A percentile compares a stretch with the other conserved stretches of the same genome.
Conservation (phyloP, 805 yeast species). For the Yarrowia divulgata region DNA sequence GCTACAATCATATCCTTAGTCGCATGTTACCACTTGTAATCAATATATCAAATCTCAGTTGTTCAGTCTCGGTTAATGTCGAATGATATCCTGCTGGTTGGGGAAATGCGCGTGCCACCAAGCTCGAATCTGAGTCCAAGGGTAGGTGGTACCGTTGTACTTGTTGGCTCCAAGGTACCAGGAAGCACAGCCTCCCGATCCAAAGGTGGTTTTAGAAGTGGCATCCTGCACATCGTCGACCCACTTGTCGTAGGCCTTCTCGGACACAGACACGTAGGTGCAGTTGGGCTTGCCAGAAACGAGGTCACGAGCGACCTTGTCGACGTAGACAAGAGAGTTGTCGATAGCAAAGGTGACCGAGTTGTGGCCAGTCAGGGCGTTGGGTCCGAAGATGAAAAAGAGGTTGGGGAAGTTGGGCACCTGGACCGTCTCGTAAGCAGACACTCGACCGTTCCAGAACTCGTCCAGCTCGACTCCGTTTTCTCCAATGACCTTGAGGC, state of each 20-base stretch:
- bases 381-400: conserved; percentile 42
- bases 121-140: conserved; percentile 41
- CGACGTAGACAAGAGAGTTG: conserved; percentile 40
- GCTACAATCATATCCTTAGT: too few relatives aligned
- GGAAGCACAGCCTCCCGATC: conserved; percentile 43
- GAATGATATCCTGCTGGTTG: conserved; percentile 25
- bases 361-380: conserved; percentile 43
- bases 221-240: conserved; percentile 36
- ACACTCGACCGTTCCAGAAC: conserved; percentile 27
- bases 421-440: conserved; percentile 42
- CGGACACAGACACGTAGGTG: conserved; percentile 40
- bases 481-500: conserved; percentile 39
- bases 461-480: conserved; percentile 34
- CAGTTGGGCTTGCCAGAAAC: conserved; percentile 36
- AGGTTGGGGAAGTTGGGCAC: conserved; percentile 43
- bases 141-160: conserved; percentile 41
- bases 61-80: conserved; percentile 1
- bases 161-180: conserved; percentile 41
- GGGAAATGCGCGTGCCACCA: conserved; percentile 41
- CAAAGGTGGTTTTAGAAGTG: conserved; percentile 36
- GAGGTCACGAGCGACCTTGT: conserved; percentile 38
- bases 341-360: conserved; percentile 42
- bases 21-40: neutral
- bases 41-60: neutral
- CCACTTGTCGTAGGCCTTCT: conserved; percentile 42